A percentile compares a stretch with the other conserved stretches of the same genome.
phyloP scores from a whole-genome alignment of 371 early-diverging fungal genomes.

The Mortierella sp. region DNA sequence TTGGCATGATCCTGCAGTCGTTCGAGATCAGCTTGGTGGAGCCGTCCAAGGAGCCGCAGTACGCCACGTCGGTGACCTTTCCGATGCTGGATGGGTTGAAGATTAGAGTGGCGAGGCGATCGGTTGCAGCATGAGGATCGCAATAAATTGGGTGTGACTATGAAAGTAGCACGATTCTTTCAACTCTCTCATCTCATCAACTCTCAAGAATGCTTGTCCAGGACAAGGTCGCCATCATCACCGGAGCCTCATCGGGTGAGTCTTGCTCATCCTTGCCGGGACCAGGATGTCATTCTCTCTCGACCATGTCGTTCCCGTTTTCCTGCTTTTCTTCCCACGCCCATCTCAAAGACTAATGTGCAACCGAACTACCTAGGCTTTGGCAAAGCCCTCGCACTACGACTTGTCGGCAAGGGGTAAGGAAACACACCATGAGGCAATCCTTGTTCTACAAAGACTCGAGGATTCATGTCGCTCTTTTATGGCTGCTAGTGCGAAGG shows the following conservation, averaged over 20 bases:
- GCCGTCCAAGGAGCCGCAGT: slow-evolving; percentile 45
- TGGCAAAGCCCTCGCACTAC: slow-evolving; percentile 30
- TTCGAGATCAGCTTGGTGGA: slow-evolving; percentile 55
- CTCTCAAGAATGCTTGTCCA: background rate
- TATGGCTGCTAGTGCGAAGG: slow-evolving; percentile 20
- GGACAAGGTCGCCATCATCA: slow-evolving; percentile 7
- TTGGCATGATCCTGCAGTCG: slow-evolving; percentile 56
- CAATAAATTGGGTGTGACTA: background rate
- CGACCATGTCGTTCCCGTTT: too few species aligned
- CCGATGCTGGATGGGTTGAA: slow-evolving; percentile 61
- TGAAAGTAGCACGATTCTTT: background rate
- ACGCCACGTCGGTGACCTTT: slow-evolving; percentile 55
- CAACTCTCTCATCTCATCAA: background rate
- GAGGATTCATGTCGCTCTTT: too few species aligned
- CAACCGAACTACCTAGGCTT: slow-evolving; percentile 12
- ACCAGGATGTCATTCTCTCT: too few species aligned
- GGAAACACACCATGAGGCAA: background rate
- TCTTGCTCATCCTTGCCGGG: too few species aligned
- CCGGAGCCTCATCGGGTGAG: slow-evolving; percentile 3
- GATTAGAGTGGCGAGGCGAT: slow-evolving; percentile 2
- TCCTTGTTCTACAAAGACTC: too few species aligned
- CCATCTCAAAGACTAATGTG: background rate
- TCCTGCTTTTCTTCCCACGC: too few species aligned
- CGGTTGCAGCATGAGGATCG: background rate
- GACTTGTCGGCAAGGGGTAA: slow-evolving; percentile 38